Evolutionary conservation across 2,329 filamentous ascomycete species (phyloP).

Genomic region (Apiospora rasikravindrae): DNA sequence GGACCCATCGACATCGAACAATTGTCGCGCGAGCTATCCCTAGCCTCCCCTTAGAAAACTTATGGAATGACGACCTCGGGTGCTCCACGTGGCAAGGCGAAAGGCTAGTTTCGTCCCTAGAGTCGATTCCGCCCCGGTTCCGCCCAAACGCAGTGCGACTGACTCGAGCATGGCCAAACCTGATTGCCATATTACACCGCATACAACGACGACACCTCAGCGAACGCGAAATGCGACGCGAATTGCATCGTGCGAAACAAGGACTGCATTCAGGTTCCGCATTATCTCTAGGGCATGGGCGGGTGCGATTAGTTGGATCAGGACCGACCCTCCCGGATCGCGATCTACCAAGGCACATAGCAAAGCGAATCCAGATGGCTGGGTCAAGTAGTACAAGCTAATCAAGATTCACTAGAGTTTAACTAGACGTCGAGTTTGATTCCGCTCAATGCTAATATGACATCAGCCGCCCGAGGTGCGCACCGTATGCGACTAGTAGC

Average conservation of each 20-base stretch:
- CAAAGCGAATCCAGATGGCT: background rate
- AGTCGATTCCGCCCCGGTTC: background rate
- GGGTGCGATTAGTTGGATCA: background rate
- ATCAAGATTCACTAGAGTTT: background rate
- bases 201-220: background rate
- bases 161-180: background rate
- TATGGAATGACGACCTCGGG: background rate
- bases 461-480: background rate
- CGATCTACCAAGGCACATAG: background rate
- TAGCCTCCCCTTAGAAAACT: background rate
- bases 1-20: background rate
- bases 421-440: background rate
- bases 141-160: background rate
- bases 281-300: background rate
- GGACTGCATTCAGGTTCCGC: background rate
- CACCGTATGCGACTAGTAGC: background rate
- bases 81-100: background rate
- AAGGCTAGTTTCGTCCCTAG: background rate
- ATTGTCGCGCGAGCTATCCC: background rate
- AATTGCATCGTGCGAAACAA: background rate
- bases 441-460: background rate
- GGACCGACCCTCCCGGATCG: background rate
- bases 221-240: background rate
- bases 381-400: background rate
- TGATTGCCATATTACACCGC: background rate